These are phyloP conservation scores for Hypomyces perniciosus DNA, from an alignment of 2,329 filamentous ascomycete species.

Conservation along the genomic window DNA sequence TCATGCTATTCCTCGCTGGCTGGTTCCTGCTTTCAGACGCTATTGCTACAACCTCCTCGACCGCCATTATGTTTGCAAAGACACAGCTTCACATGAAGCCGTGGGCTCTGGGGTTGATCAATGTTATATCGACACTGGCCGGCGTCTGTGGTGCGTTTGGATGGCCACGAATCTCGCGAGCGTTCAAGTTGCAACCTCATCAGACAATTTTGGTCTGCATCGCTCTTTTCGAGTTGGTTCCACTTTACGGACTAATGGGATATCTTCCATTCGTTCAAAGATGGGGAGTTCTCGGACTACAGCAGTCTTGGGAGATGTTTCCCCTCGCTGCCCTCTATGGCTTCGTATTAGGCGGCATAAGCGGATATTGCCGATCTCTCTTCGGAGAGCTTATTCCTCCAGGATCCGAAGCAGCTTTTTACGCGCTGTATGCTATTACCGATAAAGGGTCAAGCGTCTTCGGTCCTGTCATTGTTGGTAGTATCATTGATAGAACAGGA, in stretches of 20 bases:
- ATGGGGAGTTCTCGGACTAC: conserved; percentile 76
- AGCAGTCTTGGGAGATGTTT: conserved; percentile 96
- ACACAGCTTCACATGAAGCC: conserved; percentile 86
- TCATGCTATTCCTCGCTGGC: conserved; percentile 72
- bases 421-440: conserved; percentile 92
- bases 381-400: conserved; percentile 92
- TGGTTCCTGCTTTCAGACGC: conserved; percentile 96
- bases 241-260: conserved; percentile 81
- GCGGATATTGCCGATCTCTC: conserved; percentile 84
- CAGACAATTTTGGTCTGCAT: conserved; percentile 94
- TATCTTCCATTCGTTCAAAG: conserved; percentile 74
- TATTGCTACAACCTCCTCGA: conserved; percentile 89
- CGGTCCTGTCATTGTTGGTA: conserved; percentile 86
- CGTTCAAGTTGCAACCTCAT: conserved; percentile 64
- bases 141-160: conserved; percentile 85
- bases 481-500: conserved; percentile 79
- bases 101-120: conserved; percentile 84
- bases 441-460: conserved; percentile 95
- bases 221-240: conserved; percentile 83
- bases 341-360: conserved; percentile 86
- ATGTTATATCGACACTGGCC: conserved; percentile 78
- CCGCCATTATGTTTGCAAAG: conserved; percentile 92
- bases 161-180: conserved; percentile 74
- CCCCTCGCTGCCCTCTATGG: conserved; percentile 86
- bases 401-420: conserved; percentile 92